Percentiles rank a stretch among this genome's conserved stretches.
Evolutionary conservation across 2,329 filamentous ascomycete species (phyloP).

Genomic region (Pyrenochaeta sp.): DNA sequence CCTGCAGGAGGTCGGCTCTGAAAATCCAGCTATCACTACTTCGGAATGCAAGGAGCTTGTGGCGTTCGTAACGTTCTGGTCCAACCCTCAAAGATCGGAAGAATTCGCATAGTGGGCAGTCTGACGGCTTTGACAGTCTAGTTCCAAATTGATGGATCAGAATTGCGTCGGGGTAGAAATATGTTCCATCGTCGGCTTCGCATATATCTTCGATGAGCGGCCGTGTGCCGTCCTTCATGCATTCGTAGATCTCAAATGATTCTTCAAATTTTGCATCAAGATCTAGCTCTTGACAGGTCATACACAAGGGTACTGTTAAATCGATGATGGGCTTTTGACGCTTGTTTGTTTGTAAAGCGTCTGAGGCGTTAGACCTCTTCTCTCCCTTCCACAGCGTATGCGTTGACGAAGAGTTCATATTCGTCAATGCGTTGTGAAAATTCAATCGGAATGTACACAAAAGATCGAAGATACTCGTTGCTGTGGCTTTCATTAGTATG

Average conservation of each 20-base stretch:
- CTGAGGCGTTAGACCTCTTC: background rate
- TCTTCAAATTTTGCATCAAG: conserved; percentile 8
- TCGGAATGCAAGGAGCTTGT: conserved; percentile 22
- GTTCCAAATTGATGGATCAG: conserved; percentile 7
- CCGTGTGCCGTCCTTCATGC: background rate
- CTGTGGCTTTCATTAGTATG: background rate
- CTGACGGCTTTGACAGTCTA: background rate
- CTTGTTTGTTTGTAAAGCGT: background rate
- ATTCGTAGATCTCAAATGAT: conserved; percentile 4
- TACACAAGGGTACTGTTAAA: background rate
- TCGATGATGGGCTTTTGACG: background rate
- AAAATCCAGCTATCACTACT: conserved; percentile 20
- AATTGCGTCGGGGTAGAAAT: conserved; percentile 8
- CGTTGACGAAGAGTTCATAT: background rate
- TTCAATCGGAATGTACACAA: no score
- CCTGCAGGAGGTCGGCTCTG: conserved; percentile 1
- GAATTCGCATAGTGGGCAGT: conserved; percentile 8
- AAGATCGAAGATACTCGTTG: no score
- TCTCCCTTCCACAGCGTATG: background rate
- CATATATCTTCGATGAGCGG: background rate
- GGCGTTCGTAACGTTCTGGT: conserved; percentile 8
- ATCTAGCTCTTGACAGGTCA: conserved; percentile 6
- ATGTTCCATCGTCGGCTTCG: background rate
- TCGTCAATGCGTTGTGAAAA: background rate
- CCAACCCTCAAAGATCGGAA: conserved; percentile 11